Percentiles rank a stretch among this genome's conserved stretches.
Conservation (phyloP, 306 rosid species). For the Hippophae tibetana region DNA sequence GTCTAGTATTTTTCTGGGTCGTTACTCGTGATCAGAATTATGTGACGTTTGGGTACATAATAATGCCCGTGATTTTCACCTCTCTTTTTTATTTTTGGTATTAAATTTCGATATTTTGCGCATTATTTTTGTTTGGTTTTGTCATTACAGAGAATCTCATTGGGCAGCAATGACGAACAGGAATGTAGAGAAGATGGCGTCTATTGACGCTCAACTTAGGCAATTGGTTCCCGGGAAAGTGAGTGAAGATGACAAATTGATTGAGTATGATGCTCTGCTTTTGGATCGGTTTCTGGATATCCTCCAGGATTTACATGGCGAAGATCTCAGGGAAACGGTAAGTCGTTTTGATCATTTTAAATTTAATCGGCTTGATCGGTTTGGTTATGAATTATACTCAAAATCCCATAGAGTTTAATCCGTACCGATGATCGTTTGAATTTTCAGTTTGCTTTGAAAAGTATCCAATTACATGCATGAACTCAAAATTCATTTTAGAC, state of each 20-base stretch:
- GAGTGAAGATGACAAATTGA: constrained; percentile 87
- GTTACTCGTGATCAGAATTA: constrained; percentile 1
- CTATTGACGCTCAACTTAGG: constrained; percentile 94
- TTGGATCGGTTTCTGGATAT: constrained; percentile 96
- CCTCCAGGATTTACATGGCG: constrained; percentile 98
- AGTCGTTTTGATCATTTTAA: constrained; percentile 19
- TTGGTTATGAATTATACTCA: constrained; percentile 10
- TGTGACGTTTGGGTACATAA: constrained; percentile 20
- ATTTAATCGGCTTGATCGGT: constrained; percentile 14
- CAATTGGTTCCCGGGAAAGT: constrained; percentile 75
- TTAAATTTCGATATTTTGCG: neutral
- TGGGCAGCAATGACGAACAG: constrained; percentile 47
- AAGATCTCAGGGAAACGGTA: constrained; percentile 88
- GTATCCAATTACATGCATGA: constrained; percentile 3
- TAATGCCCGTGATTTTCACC: constrained; percentile 23
- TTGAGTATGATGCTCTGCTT: constrained; percentile 88
- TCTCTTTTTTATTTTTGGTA: neutral
- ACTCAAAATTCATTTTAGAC: too few species aligned
- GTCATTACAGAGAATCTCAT: constrained; percentile 28
- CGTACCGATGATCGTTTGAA: constrained; percentile 8
- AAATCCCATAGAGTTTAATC: constrained; percentile 5
- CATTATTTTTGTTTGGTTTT: neutral
- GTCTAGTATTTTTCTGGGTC: constrained; percentile 6
- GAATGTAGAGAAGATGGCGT: constrained; percentile 83
- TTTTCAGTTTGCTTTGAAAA: constrained; percentile 11